Conservation (phyloP, 1,284 basidiomycete species). For the Hortiboletus rubellus region DNA sequence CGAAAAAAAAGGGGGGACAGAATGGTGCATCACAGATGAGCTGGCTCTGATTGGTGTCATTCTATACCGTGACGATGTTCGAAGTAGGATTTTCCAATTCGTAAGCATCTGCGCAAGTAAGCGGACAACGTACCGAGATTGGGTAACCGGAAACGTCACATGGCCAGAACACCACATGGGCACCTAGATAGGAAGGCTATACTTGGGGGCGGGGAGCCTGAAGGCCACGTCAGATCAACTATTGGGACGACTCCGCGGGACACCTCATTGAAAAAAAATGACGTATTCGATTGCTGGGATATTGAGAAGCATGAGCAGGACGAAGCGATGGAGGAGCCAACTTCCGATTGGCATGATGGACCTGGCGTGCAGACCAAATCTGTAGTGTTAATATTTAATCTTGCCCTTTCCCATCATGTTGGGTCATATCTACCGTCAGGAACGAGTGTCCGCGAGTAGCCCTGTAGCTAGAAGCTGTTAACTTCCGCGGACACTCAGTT, state of each 20-base stretch:
- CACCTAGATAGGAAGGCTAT: background rate
- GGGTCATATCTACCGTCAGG: too few relatives aligned
- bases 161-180: too few relatives aligned
- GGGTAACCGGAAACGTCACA: too few relatives aligned
- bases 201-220: background rate
- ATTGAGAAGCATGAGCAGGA: background rate
- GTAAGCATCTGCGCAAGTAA: background rate
- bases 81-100: background rate
- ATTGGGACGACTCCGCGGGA: conserved; percentile 7
- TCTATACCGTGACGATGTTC: background rate
- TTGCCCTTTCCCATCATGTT: too few relatives aligned
- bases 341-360: background rate
- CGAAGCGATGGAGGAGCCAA: background rate
- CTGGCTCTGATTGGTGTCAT: background rate
- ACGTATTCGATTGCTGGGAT: background rate
- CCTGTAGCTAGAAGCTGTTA: too few relatives aligned
- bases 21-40: background rate
- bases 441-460: too few relatives aligned
- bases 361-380: background rate
- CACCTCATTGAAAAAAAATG: too few relatives aligned
- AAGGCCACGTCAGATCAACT: background rate
- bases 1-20: background rate
- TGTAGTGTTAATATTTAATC: background rate
- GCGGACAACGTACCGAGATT: background rate
- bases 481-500: background rate